Evolutionary conservation across 2,329 filamentous ascomycete genomes (phyloP).

Genomic region (Aspergillus aculeatus): DNA sequence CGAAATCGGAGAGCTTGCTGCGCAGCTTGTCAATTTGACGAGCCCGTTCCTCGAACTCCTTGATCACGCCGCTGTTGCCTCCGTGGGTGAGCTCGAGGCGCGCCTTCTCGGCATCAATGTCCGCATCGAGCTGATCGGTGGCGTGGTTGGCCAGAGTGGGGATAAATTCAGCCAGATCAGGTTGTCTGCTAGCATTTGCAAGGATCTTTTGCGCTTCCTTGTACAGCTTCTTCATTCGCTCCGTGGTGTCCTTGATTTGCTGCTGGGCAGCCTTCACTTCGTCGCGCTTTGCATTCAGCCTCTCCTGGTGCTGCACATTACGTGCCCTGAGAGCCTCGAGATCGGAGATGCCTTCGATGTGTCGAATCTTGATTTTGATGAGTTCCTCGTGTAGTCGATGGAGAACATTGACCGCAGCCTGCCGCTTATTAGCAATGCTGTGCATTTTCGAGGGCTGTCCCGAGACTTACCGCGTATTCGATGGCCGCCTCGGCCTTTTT

Average conservation of each 20-base stretch:
- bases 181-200: constrained; percentile 14
- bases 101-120: constrained; percentile 71
- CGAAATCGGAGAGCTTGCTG: constrained; percentile 57
- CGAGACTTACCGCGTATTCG: constrained; percentile 53
- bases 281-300: constrained; percentile 42
- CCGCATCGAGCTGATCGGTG: constrained; percentile 64
- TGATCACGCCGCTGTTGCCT: constrained; percentile 71
- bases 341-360: constrained; percentile 83
- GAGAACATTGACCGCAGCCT: constrained; percentile 63
- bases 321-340: constrained; percentile 65
- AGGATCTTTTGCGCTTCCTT: constrained; percentile 20
- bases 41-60: constrained; percentile 72
- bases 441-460: not conserved
- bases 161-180: constrained; percentile 40
- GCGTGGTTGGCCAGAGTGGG: constrained; percentile 52
- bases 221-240: constrained; percentile 18
- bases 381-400: constrained; percentile 62
- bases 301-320: constrained; percentile 59
- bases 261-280: constrained; percentile 39
- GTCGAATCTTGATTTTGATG: constrained; percentile 67
- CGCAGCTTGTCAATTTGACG: constrained; percentile 67
- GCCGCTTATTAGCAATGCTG: constrained; percentile 2
- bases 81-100: constrained; percentile 78
- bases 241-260: constrained; percentile 34
- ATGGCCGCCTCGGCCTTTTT: constrained; percentile 57